A percentile compares a stretch with the other conserved stretches of the same genome.
Evolutionary conservation across 495 filamentous ascomycete genomes (phyloP).

Genomic region (Neurospora sp.): DNA sequence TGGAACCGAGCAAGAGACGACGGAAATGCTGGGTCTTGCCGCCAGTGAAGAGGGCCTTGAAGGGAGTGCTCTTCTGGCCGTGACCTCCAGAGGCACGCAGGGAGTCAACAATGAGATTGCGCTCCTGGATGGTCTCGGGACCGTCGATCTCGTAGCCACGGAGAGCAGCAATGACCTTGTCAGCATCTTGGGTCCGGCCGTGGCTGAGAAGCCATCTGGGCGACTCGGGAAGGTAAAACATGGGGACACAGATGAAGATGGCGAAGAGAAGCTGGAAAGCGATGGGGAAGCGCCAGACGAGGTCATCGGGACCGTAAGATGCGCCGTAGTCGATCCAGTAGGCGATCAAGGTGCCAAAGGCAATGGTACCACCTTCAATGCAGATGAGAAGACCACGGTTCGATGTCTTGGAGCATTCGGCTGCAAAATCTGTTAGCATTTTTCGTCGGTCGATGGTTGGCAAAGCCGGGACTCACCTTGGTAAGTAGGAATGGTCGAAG

Average conservation of each 20-base stretch:
- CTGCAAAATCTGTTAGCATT: conserved; percentile 7
- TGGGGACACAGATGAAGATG: conserved; percentile 51
- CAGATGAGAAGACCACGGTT: conserved; percentile 78
- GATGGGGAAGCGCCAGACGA: conserved; percentile 74
- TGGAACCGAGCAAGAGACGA: conserved; percentile 49
- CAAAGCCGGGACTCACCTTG: conserved; percentile 45
- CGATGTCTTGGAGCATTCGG: conserved; percentile 59
- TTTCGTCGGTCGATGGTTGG: conserved; percentile 25
- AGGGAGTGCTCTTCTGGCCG: conserved; percentile 43
- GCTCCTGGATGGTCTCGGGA: conserved; percentile 45
- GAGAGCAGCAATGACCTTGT: conserved; percentile 60
- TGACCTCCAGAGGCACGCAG: conserved; percentile 51
- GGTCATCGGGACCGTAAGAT: conserved; percentile 51
- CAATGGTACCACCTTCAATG: conserved; percentile 72
- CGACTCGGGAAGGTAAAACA: conserved; percentile 63
- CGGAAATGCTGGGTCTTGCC: conserved; percentile 59
- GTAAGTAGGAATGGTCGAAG: conserved; percentile 69
- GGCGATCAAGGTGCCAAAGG: conserved; percentile 66
- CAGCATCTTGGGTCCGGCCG: conserved; percentile 57
- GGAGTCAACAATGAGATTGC: conserved; percentile 53
- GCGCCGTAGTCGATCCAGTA: conserved; percentile 81
- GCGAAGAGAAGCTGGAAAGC: conserved; percentile 73
- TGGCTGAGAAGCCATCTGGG: conserved; percentile 65
- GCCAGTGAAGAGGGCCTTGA: conserved; percentile 46
- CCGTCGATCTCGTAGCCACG: conserved; percentile 48